phyloP scores from a whole-genome alignment of 352 stramenopile genomes.

The Globisporangium middletonii region DNA sequence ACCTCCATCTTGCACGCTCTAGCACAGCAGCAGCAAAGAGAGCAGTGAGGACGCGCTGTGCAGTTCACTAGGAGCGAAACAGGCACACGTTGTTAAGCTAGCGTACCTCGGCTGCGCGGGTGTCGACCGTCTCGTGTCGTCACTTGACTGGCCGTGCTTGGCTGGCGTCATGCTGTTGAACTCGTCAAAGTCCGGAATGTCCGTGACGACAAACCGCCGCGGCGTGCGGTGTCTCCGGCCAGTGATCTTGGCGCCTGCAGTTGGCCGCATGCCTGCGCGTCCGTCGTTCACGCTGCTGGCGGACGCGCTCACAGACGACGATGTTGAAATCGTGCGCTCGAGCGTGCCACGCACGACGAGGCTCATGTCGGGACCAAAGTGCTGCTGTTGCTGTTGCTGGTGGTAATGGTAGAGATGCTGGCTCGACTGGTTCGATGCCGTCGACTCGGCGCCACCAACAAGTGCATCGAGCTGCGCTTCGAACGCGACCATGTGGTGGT shows the following conservation, averaged over 20 bases:
- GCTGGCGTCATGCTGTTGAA: constrained; percentile 5
- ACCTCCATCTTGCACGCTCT: constrained; percentile 64
- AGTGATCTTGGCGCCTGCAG: constrained; percentile 34
- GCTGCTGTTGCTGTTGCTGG: constrained; percentile 4
- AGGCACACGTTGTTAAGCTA: background rate
- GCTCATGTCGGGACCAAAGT: constrained; percentile 3
- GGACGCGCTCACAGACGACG: constrained; percentile 3
- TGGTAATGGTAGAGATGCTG: background rate
- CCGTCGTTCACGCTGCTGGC: constrained; percentile 5
- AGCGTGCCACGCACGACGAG: constrained; percentile 2
- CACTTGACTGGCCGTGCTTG: constrained; percentile 4
- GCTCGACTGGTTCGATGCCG: background rate
- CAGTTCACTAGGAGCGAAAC: too few relatives aligned
- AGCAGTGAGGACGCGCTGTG: background rate
- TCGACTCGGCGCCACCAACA: constrained; percentile 6
- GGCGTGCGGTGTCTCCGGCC: constrained; percentile 48
- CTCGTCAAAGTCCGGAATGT: constrained; percentile 48
- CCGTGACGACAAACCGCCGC: constrained; percentile 66
- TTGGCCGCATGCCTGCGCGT: background rate
- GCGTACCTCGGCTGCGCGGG: constrained; percentile 4
- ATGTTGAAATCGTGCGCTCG: constrained; percentile 10
- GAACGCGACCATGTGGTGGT: constrained; percentile 11
- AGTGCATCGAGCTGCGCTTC: constrained; percentile 12
- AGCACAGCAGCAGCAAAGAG: constrained; percentile 12
- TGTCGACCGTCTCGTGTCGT: constrained; percentile 1